Conservation (phyloP, 371 early-diverging fungal species). For the Apophysomyces sp. region DNA sequence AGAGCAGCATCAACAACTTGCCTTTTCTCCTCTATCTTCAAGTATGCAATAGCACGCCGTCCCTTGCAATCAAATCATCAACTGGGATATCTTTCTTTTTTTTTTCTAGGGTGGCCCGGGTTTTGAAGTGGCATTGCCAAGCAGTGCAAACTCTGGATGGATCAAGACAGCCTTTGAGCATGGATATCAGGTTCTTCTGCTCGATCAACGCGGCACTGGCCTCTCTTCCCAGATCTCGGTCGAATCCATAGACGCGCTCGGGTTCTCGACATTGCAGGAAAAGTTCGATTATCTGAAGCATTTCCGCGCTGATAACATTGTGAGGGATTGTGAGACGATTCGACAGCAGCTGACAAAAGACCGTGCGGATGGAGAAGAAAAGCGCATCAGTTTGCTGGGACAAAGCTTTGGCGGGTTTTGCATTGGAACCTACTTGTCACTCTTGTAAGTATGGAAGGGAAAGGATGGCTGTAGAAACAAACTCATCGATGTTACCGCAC, state of each 20-base stretch:
- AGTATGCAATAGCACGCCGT: slow-evolving; percentile 20
- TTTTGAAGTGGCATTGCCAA: slow-evolving; percentile 53
- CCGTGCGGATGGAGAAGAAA: slow-evolving; percentile 21
- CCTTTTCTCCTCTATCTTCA: slow-evolving; percentile 65
- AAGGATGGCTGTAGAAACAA: too few relatives aligned
- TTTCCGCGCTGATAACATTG: slow-evolving; percentile 76
- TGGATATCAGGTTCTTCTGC: slow-evolving; percentile 66
- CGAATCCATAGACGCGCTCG: slow-evolving; percentile 38
- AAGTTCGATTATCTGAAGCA: slow-evolving; percentile 63
- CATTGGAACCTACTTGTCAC: slow-evolving; percentile 68
- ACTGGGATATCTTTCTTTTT: too few relatives aligned
- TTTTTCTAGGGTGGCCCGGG: slow-evolving; percentile 58
- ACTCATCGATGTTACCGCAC: too few relatives aligned
- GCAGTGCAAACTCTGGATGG: slow-evolving; percentile 59
- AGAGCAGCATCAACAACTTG: slow-evolving; percentile 40
- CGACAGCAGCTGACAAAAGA: slow-evolving; percentile 52
- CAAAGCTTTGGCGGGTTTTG: slow-evolving; percentile 81
- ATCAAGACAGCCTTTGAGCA: slow-evolving; percentile 59
- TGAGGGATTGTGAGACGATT: slow-evolving; percentile 69
- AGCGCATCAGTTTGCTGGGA: slow-evolving; percentile 52
- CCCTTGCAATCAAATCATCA: neutral
- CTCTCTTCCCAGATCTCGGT: slow-evolving; percentile 63
- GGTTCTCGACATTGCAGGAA: slow-evolving; percentile 45
- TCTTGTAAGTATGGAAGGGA: slow-evolving; percentile 49
- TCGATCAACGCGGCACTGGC: slow-evolving; percentile 79